These are phyloP conservation scores for Neurospora tetrasperma DNA, from an alignment of 495 filamentous ascomycete genomes.

Conservation along the genomic window DNA sequence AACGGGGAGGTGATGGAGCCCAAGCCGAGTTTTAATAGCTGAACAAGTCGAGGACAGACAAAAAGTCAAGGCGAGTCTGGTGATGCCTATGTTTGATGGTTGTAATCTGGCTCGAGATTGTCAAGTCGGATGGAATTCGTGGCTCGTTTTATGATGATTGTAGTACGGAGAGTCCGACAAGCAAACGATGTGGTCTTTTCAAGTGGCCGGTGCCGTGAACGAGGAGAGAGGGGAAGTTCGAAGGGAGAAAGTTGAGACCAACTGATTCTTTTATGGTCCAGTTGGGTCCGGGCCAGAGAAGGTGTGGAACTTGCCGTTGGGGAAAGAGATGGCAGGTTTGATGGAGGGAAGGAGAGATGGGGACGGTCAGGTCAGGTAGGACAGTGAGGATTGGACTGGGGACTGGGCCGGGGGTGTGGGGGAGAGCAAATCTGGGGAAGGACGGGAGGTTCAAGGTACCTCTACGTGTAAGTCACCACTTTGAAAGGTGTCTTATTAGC, in stretches of 20 bases:
- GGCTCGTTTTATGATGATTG: background rate
- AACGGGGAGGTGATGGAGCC: background rate
- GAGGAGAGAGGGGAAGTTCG: background rate
- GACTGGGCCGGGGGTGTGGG: background rate
- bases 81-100: background rate
- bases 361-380: background rate
- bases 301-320: background rate
- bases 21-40: background rate
- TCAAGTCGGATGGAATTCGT: background rate
- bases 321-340: background rate
- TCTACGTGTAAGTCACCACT: background rate
- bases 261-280: background rate
- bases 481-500: background rate
- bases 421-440: background rate
- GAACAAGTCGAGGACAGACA: background rate
- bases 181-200: background rate
- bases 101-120: background rate
- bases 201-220: background rate
- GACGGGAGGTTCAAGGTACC: background rate
- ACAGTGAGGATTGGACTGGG: background rate
- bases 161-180: background rate
- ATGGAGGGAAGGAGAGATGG: background rate
- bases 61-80: background rate
- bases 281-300: background rate
- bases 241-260: slow-evolving; percentile 1